Evolutionary conservation across 164 flowering plant genomes (phyloP).

Genomic region (Aristolochia fimbriata): DNA sequence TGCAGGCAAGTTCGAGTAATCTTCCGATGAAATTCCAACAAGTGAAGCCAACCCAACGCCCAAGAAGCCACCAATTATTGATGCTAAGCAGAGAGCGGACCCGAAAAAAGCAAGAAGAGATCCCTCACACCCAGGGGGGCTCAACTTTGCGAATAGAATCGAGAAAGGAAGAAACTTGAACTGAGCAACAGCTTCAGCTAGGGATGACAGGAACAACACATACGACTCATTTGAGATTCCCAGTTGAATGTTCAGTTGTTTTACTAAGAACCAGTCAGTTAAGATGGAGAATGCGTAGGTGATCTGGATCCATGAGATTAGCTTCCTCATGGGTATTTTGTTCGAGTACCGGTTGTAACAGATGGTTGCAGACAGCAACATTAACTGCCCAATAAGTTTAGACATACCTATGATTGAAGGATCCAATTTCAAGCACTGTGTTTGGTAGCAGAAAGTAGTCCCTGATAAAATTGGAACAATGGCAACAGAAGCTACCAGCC

Average conservation of each 20-base stretch:
- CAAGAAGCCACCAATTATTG: conserved; percentile 57
- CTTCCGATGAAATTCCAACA: conserved; percentile 47
- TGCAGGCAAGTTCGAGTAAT: conserved; percentile 51
- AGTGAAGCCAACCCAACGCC: conserved; percentile 68
- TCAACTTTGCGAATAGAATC: conserved; percentile 57
- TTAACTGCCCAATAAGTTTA: conserved; percentile 58
- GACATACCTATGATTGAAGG: conserved; percentile 77
- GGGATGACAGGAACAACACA: conserved; percentile 60
- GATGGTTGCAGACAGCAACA: conserved; percentile 48
- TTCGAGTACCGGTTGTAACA: conserved; percentile 55
- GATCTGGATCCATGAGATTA: conserved; percentile 42
- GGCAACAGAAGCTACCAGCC: conserved; percentile 70
- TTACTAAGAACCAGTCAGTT: conserved; percentile 60
- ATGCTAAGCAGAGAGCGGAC: conserved; percentile 58
- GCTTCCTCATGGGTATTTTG: conserved; percentile 47
- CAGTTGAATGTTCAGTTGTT: conserved; percentile 47
- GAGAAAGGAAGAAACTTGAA: conserved; percentile 77
- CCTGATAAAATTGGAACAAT: conserved; percentile 73
- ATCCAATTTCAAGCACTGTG: conserved; percentile 56
- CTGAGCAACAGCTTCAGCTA: conserved; percentile 69
- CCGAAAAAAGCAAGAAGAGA: conserved; percentile 75
- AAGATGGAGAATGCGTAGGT: conserved; percentile 56
- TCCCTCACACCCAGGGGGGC: conserved; percentile 81
- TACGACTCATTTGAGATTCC: conserved; percentile 70
- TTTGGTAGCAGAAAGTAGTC: conserved; percentile 79